Base-by-base conservation (phyloP, 768 basidiomycete species). In the Russula olivacea region DNA sequence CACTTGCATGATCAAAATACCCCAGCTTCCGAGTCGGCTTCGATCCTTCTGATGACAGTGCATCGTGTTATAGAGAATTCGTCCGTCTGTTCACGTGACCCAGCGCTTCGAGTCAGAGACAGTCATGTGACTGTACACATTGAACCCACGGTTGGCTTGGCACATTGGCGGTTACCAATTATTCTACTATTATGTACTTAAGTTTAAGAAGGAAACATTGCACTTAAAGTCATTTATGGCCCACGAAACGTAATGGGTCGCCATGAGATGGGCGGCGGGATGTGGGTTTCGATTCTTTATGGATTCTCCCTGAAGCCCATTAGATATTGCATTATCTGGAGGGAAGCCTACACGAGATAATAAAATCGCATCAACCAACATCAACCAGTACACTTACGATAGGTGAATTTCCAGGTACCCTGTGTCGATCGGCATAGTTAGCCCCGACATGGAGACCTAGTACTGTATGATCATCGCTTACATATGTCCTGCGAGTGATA, bases 371-470 rank as follows among this genome's bases (percentile, higher is more conserved):
- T 41, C 17, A 45, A 36, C 51, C n/a, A 36, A 21, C 5, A 40
- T 40, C 28, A 40, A 30, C 15, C 23, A 28, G 14, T 23, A 47
- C 12, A 74, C 83, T 70, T 68, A 84, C 86, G 69, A 74, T 70
- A 2, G 87, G 88, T 11, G 85, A 81, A 69, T 81, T 88, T 73
- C 85, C 82, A 5, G 88, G 87, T 2, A 89, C 72, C 83, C 85
- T 86, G 55, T 11, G 17, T 19, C 51, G n/a, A n/a, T 34, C n/a
- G 15, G 19, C 32, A 34, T 52, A 10, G 51, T 52, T 32, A 52
- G 51, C 11, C 5, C 51, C 4, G n/a, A 32, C 12, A 36, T 34
- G 17, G n/a, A n/a, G 51, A 52, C n/a, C 28, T 14, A 11, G n/a
- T 36, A 6, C 10, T 17, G 30, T 34, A 32, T 19, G 9, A n/a